phyloP scores from a whole-genome alignment of 768 basidiomycete genomes.

The Boletus vinaceobasis region DNA sequence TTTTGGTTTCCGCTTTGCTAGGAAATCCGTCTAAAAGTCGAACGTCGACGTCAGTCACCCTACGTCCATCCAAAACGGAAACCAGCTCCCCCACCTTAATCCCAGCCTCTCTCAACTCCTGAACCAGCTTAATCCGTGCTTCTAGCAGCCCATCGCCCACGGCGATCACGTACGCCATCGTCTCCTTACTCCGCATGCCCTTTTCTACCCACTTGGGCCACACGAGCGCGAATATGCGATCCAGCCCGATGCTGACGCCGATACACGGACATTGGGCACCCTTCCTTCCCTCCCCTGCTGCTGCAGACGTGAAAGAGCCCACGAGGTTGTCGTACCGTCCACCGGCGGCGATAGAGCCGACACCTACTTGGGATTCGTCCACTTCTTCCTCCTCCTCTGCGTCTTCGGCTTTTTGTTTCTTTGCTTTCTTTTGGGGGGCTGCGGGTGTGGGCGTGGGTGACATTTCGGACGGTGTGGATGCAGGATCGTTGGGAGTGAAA shows the following conservation, averaged over 20 bases:
- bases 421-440: conserved; percentile 37
- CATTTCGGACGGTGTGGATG: conserved; percentile 29
- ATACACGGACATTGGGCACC: conserved; percentile 75
- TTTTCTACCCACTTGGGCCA: conserved; percentile 83
- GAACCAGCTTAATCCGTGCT: conserved; percentile 79
- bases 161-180: conserved; percentile 91
- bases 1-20: conserved; percentile 92
- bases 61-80: conserved; percentile 1
- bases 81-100: conserved; percentile 62
- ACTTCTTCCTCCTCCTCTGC: conserved; percentile 75
- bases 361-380: conserved; percentile 91
- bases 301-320: conserved; percentile 82
- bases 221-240: conserved; percentile 87
- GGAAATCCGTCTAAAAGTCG: conserved; percentile 76
- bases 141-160: conserved; percentile 85
- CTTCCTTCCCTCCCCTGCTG: conserved; percentile 72
- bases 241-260: conserved; percentile 89
- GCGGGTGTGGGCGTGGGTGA: conserved; percentile 16
- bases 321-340: conserved; percentile 97
- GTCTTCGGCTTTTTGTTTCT: conserved; percentile 43
- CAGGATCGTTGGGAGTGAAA: conserved; percentile 53
- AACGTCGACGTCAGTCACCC: background rate
- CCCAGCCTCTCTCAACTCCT: conserved; percentile 78
- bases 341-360: conserved; percentile 99
- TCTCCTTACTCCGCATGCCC: conserved; percentile 82